Percentiles rank a stretch among this genome's conserved stretches.
phyloP scores from a whole-genome alignment of 1,139 yeast species.

The Yarrowia galli region DNA sequence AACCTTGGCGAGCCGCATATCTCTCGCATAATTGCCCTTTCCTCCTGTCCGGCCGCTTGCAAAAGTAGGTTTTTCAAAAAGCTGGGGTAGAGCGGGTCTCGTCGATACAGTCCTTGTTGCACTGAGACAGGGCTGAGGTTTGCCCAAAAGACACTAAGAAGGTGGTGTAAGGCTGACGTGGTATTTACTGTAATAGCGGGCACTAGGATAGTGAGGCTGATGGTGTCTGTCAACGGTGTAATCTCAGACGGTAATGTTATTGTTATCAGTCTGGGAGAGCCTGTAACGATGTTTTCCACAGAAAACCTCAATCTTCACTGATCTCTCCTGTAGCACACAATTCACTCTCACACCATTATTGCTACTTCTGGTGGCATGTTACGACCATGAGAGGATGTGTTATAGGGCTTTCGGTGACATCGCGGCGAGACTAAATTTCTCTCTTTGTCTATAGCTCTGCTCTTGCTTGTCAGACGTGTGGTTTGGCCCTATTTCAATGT shows the following conservation, averaged over 20 bases:
- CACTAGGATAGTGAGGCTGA: slow-evolving; percentile 8
- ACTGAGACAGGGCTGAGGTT: slow-evolving; percentile 2
- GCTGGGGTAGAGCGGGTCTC: slow-evolving; percentile 17
- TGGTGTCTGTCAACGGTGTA: background rate
- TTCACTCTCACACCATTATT: background rate
- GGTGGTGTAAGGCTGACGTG: slow-evolving; percentile 16
- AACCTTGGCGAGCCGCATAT: slow-evolving; percentile 20
- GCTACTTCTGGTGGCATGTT: slow-evolving; percentile 5
- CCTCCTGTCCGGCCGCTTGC: slow-evolving; percentile 7
- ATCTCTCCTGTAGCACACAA: no score
- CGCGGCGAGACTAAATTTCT: background rate
- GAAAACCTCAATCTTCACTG: no score
- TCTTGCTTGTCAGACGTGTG: background rate
- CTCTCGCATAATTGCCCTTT: slow-evolving; percentile 4
- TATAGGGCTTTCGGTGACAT: slow-evolving; percentile 23
- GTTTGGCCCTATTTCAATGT: background rate
- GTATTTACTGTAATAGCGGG: slow-evolving; percentile 19
- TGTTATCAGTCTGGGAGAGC: no score
- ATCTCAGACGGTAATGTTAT: background rate
- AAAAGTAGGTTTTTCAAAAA: slow-evolving; percentile 2
- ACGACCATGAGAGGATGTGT: background rate
- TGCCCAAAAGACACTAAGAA: background rate
- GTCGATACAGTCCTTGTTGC: slow-evolving; percentile 3
- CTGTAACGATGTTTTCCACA: no score
- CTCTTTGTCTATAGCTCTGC: background rate